Base-by-base conservation (phyloP, 345 rosid genomes). In the Conringia planisiliqua region DNA sequence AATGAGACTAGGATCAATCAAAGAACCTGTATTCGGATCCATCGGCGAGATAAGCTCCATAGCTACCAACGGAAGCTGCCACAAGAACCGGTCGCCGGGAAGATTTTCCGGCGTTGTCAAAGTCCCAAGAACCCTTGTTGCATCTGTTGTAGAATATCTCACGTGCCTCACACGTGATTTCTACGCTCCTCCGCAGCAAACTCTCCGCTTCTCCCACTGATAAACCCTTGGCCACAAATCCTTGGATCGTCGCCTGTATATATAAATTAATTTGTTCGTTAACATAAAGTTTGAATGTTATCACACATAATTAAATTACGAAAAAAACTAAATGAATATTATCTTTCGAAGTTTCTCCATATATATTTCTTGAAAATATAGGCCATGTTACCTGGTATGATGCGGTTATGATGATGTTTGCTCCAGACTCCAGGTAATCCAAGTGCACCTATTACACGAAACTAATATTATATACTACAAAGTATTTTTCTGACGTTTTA, bases 1-100 rank as follows among this genome's bases (percentile, higher is more conserved):
- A 46, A 54, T 12, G 11, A 17, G 16, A 27, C 1, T 20, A 32
- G 9, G 39, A 39, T 26, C n/a, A 26, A 36, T 10, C 24, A 20
- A 14, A 35, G 33, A 73, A 87, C 97, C 92, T 91, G 68, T 93
- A 93, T 74, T 93, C 98, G 3, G 98, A 91, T 7, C 96, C 98
- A 82, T 91, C 97, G 22, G 97, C 92, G 76, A 93, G 85, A 84
- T 86, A 89, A 79, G 97, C 98, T 10, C 97, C 98, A 70, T 93
- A 93, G 83, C 96, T 93, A 66, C 98, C 97, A 10, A 93, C 84
- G n/a, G 97, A 93, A 62, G 94, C 96, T 44, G 97, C 97, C 6
- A 93, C 86, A 5, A 93, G 77, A 80, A 91, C 62, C 0, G 98
- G 96, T 38, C 81, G 85, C 26, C 64, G 73, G 7, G 84, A 44